Conservation (phyloP, 768 basidiomycete species). For the Russula lepida region DNA sequence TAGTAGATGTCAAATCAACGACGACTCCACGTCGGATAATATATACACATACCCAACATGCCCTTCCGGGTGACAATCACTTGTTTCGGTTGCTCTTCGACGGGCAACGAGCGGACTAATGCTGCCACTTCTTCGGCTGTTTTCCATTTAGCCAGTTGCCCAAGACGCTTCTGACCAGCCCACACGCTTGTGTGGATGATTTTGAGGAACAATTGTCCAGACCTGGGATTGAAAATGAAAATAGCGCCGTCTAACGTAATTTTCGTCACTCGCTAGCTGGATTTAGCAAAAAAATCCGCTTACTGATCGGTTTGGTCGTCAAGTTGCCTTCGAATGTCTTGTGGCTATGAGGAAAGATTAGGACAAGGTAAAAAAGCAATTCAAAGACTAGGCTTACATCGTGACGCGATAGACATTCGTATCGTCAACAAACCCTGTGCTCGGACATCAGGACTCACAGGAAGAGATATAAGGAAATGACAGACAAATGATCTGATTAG, state of each 20-base stretch:
- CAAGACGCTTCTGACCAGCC: constrained; percentile 99
- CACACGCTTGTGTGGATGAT: constrained; percentile 99
- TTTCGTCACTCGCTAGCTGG: constrained; percentile 3
- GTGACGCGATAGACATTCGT: constrained; percentile 99
- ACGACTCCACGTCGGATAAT: neutral
- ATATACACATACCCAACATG: constrained; percentile 71
- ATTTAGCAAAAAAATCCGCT: constrained; percentile 23
- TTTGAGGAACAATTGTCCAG: constrained; percentile 96
- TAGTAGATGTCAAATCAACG: constrained; percentile 25
- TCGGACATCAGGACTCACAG: constrained; percentile 3
- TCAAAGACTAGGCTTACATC: constrained; percentile 41
- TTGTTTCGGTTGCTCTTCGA: constrained; percentile 99
- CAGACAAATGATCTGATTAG: constrained; percentile 93
- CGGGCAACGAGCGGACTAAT: constrained; percentile 92
- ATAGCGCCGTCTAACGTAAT: constrained; percentile 70
- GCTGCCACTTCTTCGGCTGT: constrained; percentile 99
- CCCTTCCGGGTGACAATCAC: constrained; percentile 99
- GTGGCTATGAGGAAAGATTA: constrained; percentile 45
- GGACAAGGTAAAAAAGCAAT: constrained; percentile 1
- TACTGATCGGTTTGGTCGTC: constrained; percentile 97
- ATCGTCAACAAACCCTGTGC: constrained; percentile 93
- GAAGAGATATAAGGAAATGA: constrained; percentile 8
- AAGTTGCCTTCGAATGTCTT: constrained; percentile 99
- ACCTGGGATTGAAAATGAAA: constrained; percentile 99
- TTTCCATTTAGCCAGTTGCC: constrained; percentile 99